Conservation (phyloP, 139 green algal species). For the Penium margaritaceum region DNA sequence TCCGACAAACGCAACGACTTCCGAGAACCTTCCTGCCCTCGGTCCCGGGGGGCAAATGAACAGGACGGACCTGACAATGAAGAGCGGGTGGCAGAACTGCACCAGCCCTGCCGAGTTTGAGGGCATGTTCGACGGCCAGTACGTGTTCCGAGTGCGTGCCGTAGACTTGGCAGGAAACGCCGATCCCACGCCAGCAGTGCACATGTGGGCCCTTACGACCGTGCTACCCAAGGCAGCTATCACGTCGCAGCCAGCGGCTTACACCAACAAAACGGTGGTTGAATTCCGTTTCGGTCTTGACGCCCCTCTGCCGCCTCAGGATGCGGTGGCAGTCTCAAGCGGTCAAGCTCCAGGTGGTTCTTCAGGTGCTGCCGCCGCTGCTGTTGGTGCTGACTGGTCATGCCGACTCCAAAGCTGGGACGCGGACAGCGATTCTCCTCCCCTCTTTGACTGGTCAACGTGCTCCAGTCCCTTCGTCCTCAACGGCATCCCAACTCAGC, state of each 20-base stretch:
- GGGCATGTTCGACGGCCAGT: slow-evolving; percentile 20
- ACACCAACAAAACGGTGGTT: slow-evolving; percentile 12
- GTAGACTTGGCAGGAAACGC: slow-evolving; percentile 28
- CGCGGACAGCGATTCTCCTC: background rate
- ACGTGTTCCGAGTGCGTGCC: slow-evolving; percentile 29
- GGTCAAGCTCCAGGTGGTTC: background rate
- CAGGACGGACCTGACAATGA: background rate
- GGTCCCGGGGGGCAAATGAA: slow-evolving; percentile 1
- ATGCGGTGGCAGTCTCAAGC: background rate
- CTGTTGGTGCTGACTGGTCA: background rate
- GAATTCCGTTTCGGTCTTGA: background rate
- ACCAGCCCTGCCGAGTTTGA: slow-evolving; percentile 19
- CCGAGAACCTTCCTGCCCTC: background rate
- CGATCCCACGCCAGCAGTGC: slow-evolving; percentile 7
- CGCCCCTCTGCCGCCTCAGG: background rate
- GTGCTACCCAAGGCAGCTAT: slow-evolving; percentile 16
- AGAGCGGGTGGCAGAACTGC: slow-evolving; percentile 9
- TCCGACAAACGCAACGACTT: background rate
- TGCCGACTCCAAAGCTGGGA: slow-evolving; percentile 3
- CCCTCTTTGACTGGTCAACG: slow-evolving; percentile 5
- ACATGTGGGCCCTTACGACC: slow-evolving; percentile 14
- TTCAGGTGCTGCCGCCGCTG: background rate
- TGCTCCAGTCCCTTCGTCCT: slow-evolving; percentile 20
- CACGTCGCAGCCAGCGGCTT: background rate
- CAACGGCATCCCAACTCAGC: no score